A percentile compares a stretch with the other conserved stretches of the same genome.
Evolutionary conservation across 2,329 filamentous ascomycete genomes (phyloP).

Genomic region (Coniella vitis): DNA sequence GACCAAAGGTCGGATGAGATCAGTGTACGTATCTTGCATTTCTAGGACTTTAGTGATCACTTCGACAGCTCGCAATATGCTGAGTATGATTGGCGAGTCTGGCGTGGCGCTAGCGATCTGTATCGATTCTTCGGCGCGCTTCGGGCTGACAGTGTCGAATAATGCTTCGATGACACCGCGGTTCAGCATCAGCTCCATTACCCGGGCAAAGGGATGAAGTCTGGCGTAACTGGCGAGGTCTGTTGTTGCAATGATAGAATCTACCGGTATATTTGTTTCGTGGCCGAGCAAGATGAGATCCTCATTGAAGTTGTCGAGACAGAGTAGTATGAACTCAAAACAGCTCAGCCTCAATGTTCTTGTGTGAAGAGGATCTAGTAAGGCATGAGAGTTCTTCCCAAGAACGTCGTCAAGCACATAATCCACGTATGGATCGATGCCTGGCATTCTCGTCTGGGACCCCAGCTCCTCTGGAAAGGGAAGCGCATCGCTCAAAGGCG

Average conservation of each 20-base stretch:
- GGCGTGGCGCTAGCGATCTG: constrained; percentile 66
- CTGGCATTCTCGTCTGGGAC: constrained; percentile 64
- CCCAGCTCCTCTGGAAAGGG: constrained; percentile 86
- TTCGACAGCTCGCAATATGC: constrained; percentile 73
- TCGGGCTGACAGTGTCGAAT: constrained; percentile 63
- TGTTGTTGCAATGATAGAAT: constrained; percentile 65
- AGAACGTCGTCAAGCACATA: constrained; percentile 79
- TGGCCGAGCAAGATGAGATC: constrained; percentile 82
- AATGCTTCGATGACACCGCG: constrained; percentile 76
- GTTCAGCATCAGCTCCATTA: constrained; percentile 98
- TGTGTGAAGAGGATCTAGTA: constrained; percentile 60
- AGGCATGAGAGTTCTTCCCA: constrained; percentile 56
- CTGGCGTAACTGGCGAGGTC: constrained; percentile 74
- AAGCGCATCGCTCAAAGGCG: constrained; percentile 63
- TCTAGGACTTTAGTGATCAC: constrained; percentile 78
- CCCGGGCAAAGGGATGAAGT: constrained; percentile 84
- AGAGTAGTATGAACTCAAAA: constrained; percentile 73
- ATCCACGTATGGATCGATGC: constrained; percentile 89
- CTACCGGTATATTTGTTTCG: constrained; percentile 67
- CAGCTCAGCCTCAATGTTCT: constrained; percentile 72
- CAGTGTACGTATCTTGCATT: constrained; percentile 83
- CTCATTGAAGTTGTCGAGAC: constrained; percentile 86
- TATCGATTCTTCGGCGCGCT: constrained; percentile 52
- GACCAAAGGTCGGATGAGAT: constrained; percentile 76
- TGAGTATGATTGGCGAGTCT: constrained; percentile 74